Evolutionary conservation across 2,329 filamentous ascomycete species (phyloP).

Genomic region (Pseudocercospora cruenta): DNA sequence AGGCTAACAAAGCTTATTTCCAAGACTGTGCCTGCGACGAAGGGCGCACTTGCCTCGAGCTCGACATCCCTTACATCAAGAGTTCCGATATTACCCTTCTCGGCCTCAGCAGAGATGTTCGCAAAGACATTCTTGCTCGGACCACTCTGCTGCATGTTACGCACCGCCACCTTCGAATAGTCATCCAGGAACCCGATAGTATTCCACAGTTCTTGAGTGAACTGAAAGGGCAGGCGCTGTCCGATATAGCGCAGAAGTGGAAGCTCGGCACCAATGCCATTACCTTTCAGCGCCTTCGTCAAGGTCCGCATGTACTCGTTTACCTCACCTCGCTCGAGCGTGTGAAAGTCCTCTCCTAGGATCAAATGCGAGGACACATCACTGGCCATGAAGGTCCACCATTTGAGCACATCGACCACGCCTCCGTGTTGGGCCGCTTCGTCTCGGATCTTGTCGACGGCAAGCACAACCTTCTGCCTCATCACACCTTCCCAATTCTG

Average conservation of each 20-base stretch:
- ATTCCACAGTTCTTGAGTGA: slow-evolving; percentile 28
- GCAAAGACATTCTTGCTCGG: slow-evolving; percentile 34
- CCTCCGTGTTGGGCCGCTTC: slow-evolving; percentile 36
- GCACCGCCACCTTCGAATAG: slow-evolving; percentile 33
- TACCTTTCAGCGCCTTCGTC: slow-evolving; percentile 34
- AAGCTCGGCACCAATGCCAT: slow-evolving; percentile 40
- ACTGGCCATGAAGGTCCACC: slow-evolving; percentile 47
- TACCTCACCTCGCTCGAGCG: slow-evolving; percentile 42
- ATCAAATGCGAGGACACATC: slow-evolving; percentile 45
- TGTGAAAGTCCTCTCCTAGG: slow-evolving; percentile 46
- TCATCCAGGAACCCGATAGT: slow-evolving; percentile 26
- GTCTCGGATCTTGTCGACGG: slow-evolving; percentile 39
- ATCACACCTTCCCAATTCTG: slow-evolving; percentile 44
- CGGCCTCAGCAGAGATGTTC: slow-evolving; percentile 32
- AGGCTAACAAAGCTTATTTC: too few species aligned
- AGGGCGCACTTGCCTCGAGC: slow-evolving; percentile 34
- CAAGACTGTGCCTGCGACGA: slow-evolving; percentile 40
- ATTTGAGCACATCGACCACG: slow-evolving; percentile 44
- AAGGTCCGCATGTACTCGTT: slow-evolving; percentile 39
- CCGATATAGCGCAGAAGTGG: slow-evolving; percentile 34
- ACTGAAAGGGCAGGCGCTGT: slow-evolving; percentile 28
- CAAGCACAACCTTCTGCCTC: slow-evolving; percentile 38
- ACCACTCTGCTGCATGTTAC: slow-evolving; percentile 28
- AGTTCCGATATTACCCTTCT: slow-evolving; percentile 28
- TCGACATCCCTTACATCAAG: slow-evolving; percentile 35